Evolutionary conservation across 352 stramenopile species (phyloP), one percentile per base, ranked within the genome.

Genomic region (Phytophthora megakarya): DNA sequence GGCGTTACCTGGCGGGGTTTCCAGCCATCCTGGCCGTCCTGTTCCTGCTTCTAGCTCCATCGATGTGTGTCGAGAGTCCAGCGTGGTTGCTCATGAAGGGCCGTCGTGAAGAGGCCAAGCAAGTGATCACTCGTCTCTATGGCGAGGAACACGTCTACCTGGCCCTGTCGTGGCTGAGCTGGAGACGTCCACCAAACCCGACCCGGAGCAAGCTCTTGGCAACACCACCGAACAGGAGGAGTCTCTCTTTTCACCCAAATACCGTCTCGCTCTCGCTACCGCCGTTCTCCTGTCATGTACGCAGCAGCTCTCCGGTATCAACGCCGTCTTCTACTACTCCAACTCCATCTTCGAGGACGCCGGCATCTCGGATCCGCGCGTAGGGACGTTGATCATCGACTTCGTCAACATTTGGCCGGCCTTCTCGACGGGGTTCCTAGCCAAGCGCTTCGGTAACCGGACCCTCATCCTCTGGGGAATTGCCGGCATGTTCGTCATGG

Each of bases 1-100:
- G 70, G 70, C 70, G 70, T 15, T 73, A 76, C 66, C n/a, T 78
- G 23, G 66, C 73, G 1, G 78, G 52, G 6, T 81, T 85, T 46
- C 78, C 76, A 15, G 71, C 78, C 40, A 50, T 84, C n/a, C 46
- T 88, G 10, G 76, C 53, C 13, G 56, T 42, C 0, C 26, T 81
- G 12, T 80, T 82, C 55, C 59, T 85, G 19, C n/a, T 71, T 16
- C 49, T 80, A 9, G 62, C 73, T 35, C 70, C 65, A 25, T 61
- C 51, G 1, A 43, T 70, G 19, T 47, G 71, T 12, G 65, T 72
- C 25, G 61, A 81, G 47, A 78, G 65, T 32, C 70, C 73, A 11
- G 48, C 40, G 57, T 60, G 47, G 57, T 16, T 60, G 57, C 48
- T 65, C 16, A 63, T 55, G 55, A 65, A 52, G 10, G 42, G 33